Base-by-base conservation (phyloP, 176 grass and related monocot species). In the Eleusine indica region DNA sequence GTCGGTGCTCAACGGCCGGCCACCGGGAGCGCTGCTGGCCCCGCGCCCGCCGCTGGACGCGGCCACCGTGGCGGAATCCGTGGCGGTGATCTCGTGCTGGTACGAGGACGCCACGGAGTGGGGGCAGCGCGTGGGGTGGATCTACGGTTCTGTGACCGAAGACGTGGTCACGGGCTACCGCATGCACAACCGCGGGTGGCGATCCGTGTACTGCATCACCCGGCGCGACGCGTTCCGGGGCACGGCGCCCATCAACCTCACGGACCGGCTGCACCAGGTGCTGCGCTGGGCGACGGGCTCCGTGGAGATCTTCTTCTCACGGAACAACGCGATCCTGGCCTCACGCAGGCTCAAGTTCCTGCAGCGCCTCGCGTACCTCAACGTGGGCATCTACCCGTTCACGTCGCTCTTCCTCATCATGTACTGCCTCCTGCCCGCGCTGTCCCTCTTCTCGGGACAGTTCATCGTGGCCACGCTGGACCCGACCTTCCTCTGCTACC, bases 151-250 rank as follows among this genome's bases (percentile, higher is more conserved):
- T 14, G 92, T 98, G 2, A 98, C 92, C 13, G 92, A 98, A 81
- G 95, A 98, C 77, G 95, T 98, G 72, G 95, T 94, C 25, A 98
- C 95, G 0, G 90, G 92, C 1, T 98, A 95, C 82, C 82, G 92
- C 13, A 94, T 98, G 92, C 95, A 98, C 91, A 94, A 94, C 72
- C 90, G 95, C 11, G 92, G 92, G 18, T 98, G 95, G 95, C 92
- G 92, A n/a, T 98, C 95, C 49, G 86, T 94, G 11, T 98, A 95
- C 90, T 98, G 96, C 93, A 90, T 95, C 82, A 94, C 96, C 22
- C 83, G 81, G 67, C 91, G 91, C 32, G 93, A 98, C 70, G 96
- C 96, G 4, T 95, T 98, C 88, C 89, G 93, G 0, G 96, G 92
- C 29, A 98, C 96, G 25, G 93, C 96, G 40, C 96, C 96, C 5